Base-by-base conservation (phyloP, 768 basidiomycete species). In the Heimioporus sp. region DNA sequence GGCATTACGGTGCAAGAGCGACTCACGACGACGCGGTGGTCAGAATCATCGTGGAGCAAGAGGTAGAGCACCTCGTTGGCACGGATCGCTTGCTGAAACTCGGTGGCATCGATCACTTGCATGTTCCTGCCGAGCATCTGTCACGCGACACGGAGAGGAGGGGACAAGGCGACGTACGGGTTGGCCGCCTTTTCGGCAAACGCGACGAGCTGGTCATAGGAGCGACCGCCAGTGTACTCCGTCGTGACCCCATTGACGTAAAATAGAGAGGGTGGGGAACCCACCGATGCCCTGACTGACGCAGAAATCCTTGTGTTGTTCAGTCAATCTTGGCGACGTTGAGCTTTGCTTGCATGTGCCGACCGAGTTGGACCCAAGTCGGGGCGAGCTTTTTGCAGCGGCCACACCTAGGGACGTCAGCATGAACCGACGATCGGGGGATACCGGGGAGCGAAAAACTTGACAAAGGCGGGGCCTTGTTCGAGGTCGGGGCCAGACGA, bases 381-480 rank as follows among this genome's bases (percentile, higher is more conserved):
- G n/a, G n/a, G n/a, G n/a, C n/a, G n/a, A n/a, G n/a, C n/a, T n/a
- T n/a, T n/a, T n/a, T n/a, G n/a, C n/a, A n/a, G n/a, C n/a, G n/a
- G n/a, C n/a, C n/a, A n/a, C n/a, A n/a, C n/a, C n/a, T n/a, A n/a
- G n/a, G n/a, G n/a, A n/a, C n/a, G n/a, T n/a, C 6, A 59, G 46
- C 40, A 24, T n/a, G 13, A 5, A 20, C 10, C 20, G 11, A 28
- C 0, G 21, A 8, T 15, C 11, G 34, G n/a, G 6, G n/a, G 67
- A 30, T 62, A 83, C 87, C 95, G 98, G 0, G 95, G 95, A 0
- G 94, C 96, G 66, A 80, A 98, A 75, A 90, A 98, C 65, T 88
- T 87, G 66, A 87, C 73, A 59, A 88, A 83, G 2, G 78, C 70
- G 1, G 82, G 77, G 2, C 81, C 82, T 38, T 73, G 67, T 0